A percentile compares a stretch with the other conserved stretches of the same genome.
Conservation (phyloP, 805 yeast species). For the Candida patagonica region DNA sequence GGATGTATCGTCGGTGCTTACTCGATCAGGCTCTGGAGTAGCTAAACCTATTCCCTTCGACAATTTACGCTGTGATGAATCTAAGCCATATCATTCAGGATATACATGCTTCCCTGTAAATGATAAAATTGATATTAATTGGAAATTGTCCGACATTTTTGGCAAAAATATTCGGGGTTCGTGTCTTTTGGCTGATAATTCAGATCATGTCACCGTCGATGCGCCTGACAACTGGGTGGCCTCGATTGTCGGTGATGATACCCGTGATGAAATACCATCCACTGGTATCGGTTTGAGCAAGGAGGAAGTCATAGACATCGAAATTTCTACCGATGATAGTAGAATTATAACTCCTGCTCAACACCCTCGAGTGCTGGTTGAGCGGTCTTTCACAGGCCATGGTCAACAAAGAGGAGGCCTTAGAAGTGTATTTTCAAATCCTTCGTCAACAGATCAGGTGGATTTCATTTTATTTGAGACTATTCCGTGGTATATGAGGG, state of each 20-base stretch:
- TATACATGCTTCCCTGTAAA: constrained; percentile 76
- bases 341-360: constrained; percentile 31
- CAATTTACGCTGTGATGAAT: constrained; percentile 61
- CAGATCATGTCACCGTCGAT: constrained; percentile 25
- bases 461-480: constrained; percentile 63
- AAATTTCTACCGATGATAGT: constrained; percentile 39
- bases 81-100: constrained; percentile 43
- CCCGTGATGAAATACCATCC: not conserved
- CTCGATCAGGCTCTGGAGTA: constrained; percentile 55
- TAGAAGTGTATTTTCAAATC: constrained; percentile 69
- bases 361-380: constrained; percentile 58
- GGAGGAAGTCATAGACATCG: constrained; percentile 24
- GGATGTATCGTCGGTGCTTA: constrained; percentile 58
- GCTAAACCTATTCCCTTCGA: constrained; percentile 72
- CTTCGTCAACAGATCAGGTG: constrained; percentile 37
- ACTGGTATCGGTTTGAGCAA: constrained; percentile 3
- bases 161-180: constrained; percentile 56
- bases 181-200: constrained; percentile 42
- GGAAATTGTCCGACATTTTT: constrained; percentile 55
- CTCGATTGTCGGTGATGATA: not conserved
- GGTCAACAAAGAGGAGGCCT: constrained; percentile 89
- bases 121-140: constrained; percentile 37
- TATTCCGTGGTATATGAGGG: constrained; percentile 86
- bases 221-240: constrained; percentile 11
- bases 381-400: constrained; percentile 83